Evolutionary conservation across 2,329 filamentous ascomycete species (phyloP).

Genomic region (Fusarium nodosum): DNA sequence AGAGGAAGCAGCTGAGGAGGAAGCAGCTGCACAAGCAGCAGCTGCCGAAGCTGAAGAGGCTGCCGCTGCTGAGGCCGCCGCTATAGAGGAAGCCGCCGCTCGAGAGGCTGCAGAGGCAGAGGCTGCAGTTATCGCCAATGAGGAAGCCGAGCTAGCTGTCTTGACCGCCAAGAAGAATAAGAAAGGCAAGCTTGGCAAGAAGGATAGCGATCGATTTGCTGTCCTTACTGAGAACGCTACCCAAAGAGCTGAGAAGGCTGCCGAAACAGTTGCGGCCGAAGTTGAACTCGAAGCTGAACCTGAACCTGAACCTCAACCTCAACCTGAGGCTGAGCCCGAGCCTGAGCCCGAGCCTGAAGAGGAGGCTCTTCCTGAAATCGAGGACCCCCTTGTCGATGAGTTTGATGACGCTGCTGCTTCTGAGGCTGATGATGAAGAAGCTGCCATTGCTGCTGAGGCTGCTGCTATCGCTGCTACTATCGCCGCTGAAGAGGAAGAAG

Average conservation of each 20-base stretch:
- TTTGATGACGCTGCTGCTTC: conserved; percentile 37
- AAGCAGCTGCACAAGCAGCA: conserved; percentile 40
- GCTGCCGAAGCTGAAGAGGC: conserved; percentile 35
- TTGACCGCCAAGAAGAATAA: conserved; percentile 55
- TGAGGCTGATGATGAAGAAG: conserved; percentile 34
- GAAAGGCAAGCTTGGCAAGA: conserved; percentile 49
- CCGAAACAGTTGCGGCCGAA: conserved; percentile 11
- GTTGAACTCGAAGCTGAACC: conserved; percentile 19
- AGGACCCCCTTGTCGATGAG: conserved; percentile 18
- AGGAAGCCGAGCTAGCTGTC: conserved; percentile 48
- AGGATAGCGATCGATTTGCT: conserved; percentile 51
- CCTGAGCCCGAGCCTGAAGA: conserved; percentile 49
- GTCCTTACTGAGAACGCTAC: conserved; percentile 43
- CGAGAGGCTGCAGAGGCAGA: conserved; percentile 40
- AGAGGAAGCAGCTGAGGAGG: conserved; percentile 38
- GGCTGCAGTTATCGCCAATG: conserved; percentile 36
- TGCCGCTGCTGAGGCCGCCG: conserved; percentile 32
- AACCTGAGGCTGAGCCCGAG: conserved; percentile 47
- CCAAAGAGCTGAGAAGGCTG: conserved; percentile 43
- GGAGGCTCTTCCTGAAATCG: conserved; percentile 17
- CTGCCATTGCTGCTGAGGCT: conserved; percentile 52
- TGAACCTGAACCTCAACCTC: conserved; percentile 46
- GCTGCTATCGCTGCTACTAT: conserved; percentile 28
- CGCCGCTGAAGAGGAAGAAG: conserved; percentile 43
- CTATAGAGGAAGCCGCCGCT: conserved; percentile 28